Evolutionary conservation across 306 rosid genomes (phyloP).

Genomic region (Vachellia collinsii): DNA sequence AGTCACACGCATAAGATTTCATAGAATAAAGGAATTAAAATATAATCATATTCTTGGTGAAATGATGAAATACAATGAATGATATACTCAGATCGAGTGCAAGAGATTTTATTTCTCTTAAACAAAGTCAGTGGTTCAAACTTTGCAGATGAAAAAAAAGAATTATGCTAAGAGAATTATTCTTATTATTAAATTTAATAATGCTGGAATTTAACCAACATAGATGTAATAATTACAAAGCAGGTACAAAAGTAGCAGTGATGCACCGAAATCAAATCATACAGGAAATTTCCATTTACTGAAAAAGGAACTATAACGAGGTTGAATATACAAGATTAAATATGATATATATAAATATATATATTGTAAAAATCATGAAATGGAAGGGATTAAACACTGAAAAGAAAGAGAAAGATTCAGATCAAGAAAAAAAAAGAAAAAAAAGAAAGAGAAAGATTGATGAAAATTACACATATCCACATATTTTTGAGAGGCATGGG

Average conservation of each 20-base stretch:
- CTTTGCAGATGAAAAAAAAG: no score
- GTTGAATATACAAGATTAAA: constrained; percentile 1
- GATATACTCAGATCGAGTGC: background rate
- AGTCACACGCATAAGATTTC: no score
- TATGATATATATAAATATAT: no score
- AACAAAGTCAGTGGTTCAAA: no score
- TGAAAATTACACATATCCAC: constrained; percentile 45
- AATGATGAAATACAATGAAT: no score
- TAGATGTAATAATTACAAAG: background rate
- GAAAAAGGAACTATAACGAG: constrained; percentile 10
- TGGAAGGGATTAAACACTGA: constrained; percentile 24
- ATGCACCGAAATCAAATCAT: background rate
- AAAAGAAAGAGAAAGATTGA: constrained; percentile 38
- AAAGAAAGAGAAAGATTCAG: constrained; percentile 8
- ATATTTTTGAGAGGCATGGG: constrained; percentile 59
- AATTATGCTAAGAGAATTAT: no score
- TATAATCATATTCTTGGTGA: no score
- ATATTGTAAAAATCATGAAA: background rate
- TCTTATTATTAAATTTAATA: no score
- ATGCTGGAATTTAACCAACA: no score
- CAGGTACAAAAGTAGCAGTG: background rate
- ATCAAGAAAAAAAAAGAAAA: constrained; percentile 10
- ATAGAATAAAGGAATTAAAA: no score
- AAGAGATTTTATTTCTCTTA: background rate
- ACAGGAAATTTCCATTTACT: constrained; percentile 1